phyloP scores from a whole-genome alignment of 805 yeast species.

The Metschnikowia peoriensis region DNA sequence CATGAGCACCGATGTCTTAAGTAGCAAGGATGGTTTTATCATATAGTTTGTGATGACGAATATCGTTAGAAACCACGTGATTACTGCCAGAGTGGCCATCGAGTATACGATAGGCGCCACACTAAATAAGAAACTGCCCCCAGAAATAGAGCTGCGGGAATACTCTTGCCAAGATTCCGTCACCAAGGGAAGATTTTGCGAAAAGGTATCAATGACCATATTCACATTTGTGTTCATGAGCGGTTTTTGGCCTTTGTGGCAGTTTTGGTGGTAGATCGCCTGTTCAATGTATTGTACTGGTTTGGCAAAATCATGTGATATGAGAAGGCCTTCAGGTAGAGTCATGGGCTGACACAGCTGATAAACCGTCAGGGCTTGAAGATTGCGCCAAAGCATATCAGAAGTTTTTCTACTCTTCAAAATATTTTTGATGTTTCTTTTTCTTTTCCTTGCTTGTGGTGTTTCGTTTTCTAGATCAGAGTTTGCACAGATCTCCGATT shows the following conservation, averaged over 20 bases:
- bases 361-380: conserved; percentile 17
- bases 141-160: conserved; percentile 24
- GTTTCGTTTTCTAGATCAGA: not conserved
- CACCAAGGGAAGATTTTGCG: conserved; percentile 43
- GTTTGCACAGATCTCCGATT: no score
- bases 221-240: conserved; percentile 40
- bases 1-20: conserved; percentile 49
- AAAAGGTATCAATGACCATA: conserved; percentile 24
- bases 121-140: conserved; percentile 51
- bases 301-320: conserved; percentile 24
- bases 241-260: conserved; percentile 33
- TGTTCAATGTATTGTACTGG: conserved; percentile 23
- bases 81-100: conserved; percentile 61
- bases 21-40: conserved; percentile 54
- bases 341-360: conserved; percentile 31
- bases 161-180: conserved; percentile 49
- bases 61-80: conserved; percentile 60
- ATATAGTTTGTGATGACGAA: conserved; percentile 65
- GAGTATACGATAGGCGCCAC: conserved; percentile 63
- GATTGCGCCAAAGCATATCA: conserved; percentile 9
- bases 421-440: no score
- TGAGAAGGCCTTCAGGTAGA: conserved; percentile 34
- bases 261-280: conserved; percentile 30
- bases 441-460: no score
- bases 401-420: not conserved